Evolutionary conservation across 140 eudicot species (phyloP), one percentile per base, ranked within the genome.

Genomic region (Ambrosia hybrid): DNA sequence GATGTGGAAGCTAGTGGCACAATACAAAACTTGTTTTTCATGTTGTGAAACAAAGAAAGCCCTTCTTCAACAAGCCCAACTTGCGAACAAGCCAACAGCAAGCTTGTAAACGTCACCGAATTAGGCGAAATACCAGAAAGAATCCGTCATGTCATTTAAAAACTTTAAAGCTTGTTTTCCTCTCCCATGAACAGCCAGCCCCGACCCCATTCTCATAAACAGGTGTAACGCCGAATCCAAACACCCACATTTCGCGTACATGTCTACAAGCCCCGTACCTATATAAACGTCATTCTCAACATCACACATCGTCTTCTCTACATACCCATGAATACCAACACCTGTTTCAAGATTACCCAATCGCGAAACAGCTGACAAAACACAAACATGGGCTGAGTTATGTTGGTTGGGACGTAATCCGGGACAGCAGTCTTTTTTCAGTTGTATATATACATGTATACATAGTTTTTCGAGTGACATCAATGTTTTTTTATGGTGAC

Each of bases 241-340:
- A 61, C 80, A 72, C 74, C 92, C 89, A 56, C 92, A 83, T 73
- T 86, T 86, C 2, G 85, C 76, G 21, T 86, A 86, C 92, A 86
- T 86, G 68, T 86, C 92, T 34, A 86, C 84, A 67, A 86, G 82
- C 5, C 81, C 85, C 4, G 92, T 83, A 43, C 92, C 85, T 14
- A 86, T 48, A 61, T 77, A 86, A 59, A 86, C 91, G 64, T 86
- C 88, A 43, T 59, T 72, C 48, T 86, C 83, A 13, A 78, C 67
- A 58, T 51, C 52, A 61, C 36, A 0, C 0, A 76, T 57, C 14
- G 82, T 75, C 65, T 86, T 86, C 51, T 34, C 77, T 3, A 86
- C 51, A 53, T 72, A 77, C 37, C 80, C 89, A 51, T 87, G 92
- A 5, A 84, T 51, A 43, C 83, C 38, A 56, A 57, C 15, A 1